Percentiles rank a stretch among this genome's conserved stretches.
These are phyloP conservation scores for Fusarium sp. DNA, from an alignment of 2,329 filamentous ascomycete species.

Conservation along the genomic window DNA sequence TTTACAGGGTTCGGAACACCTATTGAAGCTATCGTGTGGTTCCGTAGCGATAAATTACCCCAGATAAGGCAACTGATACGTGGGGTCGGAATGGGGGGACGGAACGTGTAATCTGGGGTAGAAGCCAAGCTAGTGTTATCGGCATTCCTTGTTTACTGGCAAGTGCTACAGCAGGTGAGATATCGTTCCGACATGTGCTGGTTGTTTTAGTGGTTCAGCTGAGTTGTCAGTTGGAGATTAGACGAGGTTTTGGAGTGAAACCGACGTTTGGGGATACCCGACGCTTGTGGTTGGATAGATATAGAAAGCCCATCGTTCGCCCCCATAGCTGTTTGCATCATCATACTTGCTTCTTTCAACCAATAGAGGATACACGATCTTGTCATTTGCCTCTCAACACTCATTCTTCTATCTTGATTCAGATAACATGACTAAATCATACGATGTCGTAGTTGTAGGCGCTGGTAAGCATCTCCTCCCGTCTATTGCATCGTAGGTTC, in stretches of 20 bases:
- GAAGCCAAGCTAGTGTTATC: slow-evolving; percentile 10
- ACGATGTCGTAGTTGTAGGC: slow-evolving; percentile 43
- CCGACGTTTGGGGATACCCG: slow-evolving; percentile 1
- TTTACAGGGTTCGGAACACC: neutral
- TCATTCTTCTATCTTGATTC: neutral
- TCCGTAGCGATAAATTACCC: neutral
- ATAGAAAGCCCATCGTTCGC: slow-evolving; percentile 17
- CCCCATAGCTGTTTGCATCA: neutral
- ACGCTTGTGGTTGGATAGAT: neutral
- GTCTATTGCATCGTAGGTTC: no score
- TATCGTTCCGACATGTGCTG: neutral
- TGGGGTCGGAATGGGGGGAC: slow-evolving; percentile 14
- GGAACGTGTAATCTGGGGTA: slow-evolving; percentile 31
- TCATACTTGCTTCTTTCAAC: neutral
- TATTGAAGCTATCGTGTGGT: neutral
- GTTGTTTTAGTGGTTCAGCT: neutral
- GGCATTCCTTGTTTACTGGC: neutral
- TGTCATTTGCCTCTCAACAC: neutral
- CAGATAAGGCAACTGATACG: neutral
- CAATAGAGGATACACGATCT: neutral
- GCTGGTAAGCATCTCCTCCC: slow-evolving; percentile 23
- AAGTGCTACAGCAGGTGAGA: neutral
- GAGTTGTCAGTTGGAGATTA: neutral
- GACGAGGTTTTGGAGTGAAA: neutral
- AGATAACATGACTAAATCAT: slow-evolving; percentile 23